These are phyloP conservation scores for Neltuma alba DNA, from an alignment of 306 rosid genomes.

Conservation along the genomic window DNA sequence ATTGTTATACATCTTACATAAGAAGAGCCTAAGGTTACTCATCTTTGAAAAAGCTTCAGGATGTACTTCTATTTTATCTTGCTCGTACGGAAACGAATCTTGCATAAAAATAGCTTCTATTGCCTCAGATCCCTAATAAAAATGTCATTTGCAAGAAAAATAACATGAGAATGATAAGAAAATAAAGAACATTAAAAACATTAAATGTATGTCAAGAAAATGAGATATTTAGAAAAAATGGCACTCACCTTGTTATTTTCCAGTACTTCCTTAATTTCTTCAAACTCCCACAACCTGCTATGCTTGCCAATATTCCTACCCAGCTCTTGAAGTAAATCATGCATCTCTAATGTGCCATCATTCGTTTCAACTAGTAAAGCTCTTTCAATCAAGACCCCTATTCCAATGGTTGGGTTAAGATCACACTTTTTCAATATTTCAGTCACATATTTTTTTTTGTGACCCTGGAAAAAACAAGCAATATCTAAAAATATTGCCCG, in stretches of 20 bases:
- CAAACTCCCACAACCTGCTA: not conserved
- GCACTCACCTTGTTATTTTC: not conserved
- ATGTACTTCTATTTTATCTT: not conserved
- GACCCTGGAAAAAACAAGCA: not conserved
- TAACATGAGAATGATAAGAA: not conserved
- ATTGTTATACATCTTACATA: accelerated
- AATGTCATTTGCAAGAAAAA: not conserved
- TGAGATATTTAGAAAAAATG: not conserved
- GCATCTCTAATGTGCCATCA: not conserved
- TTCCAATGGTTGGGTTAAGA: not conserved
- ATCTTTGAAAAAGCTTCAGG: not conserved
- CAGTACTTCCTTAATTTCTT: not conserved
- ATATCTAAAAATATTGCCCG: not conserved
- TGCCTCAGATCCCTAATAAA: not conserved
- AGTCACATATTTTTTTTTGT: not conserved
- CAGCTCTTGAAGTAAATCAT: not conserved
- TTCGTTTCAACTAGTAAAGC: not conserved
- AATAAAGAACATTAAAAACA: not conserved
- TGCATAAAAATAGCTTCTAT: conserved; percentile 15
- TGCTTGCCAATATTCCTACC: not conserved
- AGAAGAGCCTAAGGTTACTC: not conserved
- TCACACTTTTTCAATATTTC: not conserved
- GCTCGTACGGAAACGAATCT: no score
- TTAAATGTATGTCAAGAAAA: not conserved
- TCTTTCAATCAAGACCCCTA: not conserved